These are phyloP conservation scores for Apostasia ramifera DNA, from an alignment of 106 monocot species.

Conservation along the genomic window DNA sequence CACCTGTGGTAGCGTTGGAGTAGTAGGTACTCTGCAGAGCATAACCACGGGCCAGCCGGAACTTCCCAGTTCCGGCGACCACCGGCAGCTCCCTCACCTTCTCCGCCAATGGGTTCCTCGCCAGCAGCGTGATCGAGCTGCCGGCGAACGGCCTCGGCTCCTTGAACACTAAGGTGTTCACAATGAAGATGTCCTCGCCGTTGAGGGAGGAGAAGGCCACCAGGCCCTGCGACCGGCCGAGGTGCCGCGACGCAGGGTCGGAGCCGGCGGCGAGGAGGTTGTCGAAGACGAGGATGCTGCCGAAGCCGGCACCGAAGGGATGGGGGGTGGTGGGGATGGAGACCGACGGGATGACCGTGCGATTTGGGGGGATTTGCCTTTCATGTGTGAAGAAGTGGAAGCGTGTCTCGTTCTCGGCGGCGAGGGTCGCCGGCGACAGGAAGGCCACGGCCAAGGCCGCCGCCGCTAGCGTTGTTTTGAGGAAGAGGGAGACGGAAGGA, in stretches of 20 bases:
- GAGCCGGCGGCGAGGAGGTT: constrained; percentile 25
- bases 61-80: constrained; percentile 25
- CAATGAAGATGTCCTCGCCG: neutral
- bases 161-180: constrained; percentile 15
- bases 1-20: too few species aligned
- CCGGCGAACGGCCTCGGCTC: constrained; percentile 24
- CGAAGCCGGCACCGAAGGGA: constrained; percentile 8
- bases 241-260: constrained; percentile 14
- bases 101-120: constrained; percentile 6
- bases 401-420: constrained; percentile 7
- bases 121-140: constrained; percentile 25
- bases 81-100: neutral
- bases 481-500: too few species aligned
- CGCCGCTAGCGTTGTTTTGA: too few species aligned
- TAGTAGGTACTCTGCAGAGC: neutral
- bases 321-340: neutral
- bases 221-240: constrained; percentile 13
- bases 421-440: too few species aligned
- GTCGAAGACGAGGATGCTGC: constrained; percentile 31
- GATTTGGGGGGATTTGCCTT: constrained; percentile 2
- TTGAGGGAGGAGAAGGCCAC: neutral
- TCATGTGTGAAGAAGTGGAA: constrained; percentile 35
- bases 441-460: too few species aligned
- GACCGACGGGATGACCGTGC: constrained; percentile 17
- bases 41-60: constrained; percentile 33